Base-by-base conservation (phyloP, 75 land plant genomes). In the Sequoia sempervirens region DNA sequence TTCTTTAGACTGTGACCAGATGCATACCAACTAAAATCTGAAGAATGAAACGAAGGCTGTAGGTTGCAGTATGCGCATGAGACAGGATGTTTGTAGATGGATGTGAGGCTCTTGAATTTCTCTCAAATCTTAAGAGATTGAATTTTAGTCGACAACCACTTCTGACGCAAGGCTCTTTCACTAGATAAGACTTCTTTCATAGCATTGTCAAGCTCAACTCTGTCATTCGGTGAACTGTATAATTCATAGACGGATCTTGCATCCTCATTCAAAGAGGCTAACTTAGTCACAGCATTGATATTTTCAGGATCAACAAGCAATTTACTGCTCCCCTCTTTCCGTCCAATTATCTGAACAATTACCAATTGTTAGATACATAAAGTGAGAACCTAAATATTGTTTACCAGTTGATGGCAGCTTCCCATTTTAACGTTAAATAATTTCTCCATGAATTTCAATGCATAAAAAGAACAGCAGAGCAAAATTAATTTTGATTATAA, bases 191-290 rank as follows among this genome's bases (percentile, higher is more conserved):
- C 84, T 47, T 90, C 93, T 66, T 87, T 89, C 98, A 96, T 94
- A 28, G 89, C 83, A 12, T 94, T 88, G 12, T 87, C 87, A 14
- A 83, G 43, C 10, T 81, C 84, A 15, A 81, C 68, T 34, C 82
- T 84, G 11, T 87, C 83, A 47, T 84, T 83, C 2, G 81, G 83
- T 13, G 61, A 41, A 56, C 81, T 81, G 88, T 96, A 96, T 45
- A 96, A 96, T 78, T 95, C 96, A 46, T 86, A 69, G 66, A 96
- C 87, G 23, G 97, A 96, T 56, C 85, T 80, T 40, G 98, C 98
- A 61, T 93, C 86, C 18, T 92, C 91, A 73, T 96, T 95, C 89
- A 96, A 81, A 45, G 61, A 83, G 32, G 83, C 88, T 38, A 96
- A 81, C 52, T 50, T 82, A 14, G 80, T 87, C 30, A 95, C 83